A percentile compares a stretch with the other conserved stretches of the same genome.
Evolutionary conservation across 2,329 filamentous ascomycete genomes (phyloP).

Genomic region (Ceratocystis huliohia): DNA sequence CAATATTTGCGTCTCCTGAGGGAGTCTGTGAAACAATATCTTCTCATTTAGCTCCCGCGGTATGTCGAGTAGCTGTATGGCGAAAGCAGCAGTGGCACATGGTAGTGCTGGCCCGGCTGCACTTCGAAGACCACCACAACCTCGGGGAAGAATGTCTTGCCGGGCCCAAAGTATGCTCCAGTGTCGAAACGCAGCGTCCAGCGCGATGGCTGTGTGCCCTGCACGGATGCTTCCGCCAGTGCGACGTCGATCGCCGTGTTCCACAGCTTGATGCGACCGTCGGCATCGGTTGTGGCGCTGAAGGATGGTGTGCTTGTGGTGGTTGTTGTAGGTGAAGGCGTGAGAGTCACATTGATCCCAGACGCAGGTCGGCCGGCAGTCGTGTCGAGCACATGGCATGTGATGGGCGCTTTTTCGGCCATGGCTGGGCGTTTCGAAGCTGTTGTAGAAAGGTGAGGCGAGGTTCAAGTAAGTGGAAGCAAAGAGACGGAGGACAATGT

Average conservation of each 20-base stretch:
- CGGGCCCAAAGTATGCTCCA: constrained; percentile 55
- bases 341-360: constrained; percentile 53
- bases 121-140: constrained; percentile 43
- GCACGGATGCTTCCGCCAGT: not conserved
- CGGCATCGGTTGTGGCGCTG: constrained; percentile 57
- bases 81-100: constrained; percentile 64
- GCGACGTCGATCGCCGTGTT: not conserved
- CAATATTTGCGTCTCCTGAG: not conserved
- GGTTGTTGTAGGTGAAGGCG: constrained; percentile 28
- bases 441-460: not conserved
- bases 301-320: constrained; percentile 32
- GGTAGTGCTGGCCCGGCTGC: constrained; percentile 52
- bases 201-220: constrained; percentile 31
- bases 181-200: constrained; percentile 66
- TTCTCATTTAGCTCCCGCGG: constrained; percentile 47
- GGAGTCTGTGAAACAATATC: not conserved
- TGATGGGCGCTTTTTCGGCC: constrained; percentile 51
- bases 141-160: constrained; percentile 49
- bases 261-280: constrained; percentile 64
- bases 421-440: constrained; percentile 17
- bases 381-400: constrained; percentile 79
- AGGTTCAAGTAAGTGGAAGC: not conserved
- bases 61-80: constrained; percentile 77
- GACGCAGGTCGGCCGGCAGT: constrained; percentile 56
- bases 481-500: not conserved